phyloP scores from a whole-genome alignment of 2,329 filamentous ascomycete species.

The Mycosphaerella sp. region DNA sequence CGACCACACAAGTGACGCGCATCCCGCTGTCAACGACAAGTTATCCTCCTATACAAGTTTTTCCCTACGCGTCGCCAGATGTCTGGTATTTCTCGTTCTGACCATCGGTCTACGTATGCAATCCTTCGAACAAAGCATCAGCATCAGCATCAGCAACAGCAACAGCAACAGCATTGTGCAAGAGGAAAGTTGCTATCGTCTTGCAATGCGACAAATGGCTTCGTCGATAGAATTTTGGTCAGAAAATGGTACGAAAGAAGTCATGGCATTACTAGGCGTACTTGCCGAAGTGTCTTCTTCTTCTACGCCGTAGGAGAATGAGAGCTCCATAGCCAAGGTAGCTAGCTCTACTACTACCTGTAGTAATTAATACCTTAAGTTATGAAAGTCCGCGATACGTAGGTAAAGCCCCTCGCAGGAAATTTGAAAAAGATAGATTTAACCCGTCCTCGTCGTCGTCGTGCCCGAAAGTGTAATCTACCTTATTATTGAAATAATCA shows the following conservation, averaged over 20 bases:
- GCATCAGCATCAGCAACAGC: too few species aligned
- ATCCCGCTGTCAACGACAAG: slow-evolving; percentile 3
- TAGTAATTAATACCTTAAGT: too few species aligned
- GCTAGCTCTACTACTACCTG: too few species aligned
- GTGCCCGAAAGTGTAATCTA: too few species aligned
- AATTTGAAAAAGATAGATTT: too few species aligned
- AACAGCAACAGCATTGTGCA: too few species aligned
- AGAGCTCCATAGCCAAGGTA: too few species aligned
- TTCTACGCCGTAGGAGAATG: background rate
- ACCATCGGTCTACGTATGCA: slow-evolving; percentile 10
- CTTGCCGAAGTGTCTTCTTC: slow-evolving; percentile 1
- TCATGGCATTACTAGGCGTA: background rate
- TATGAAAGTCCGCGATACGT: too few species aligned
- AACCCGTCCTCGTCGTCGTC: too few species aligned
- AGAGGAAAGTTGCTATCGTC: slow-evolving; percentile 7
- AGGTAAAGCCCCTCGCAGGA: too few species aligned
- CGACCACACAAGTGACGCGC: background rate
- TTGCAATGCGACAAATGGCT: slow-evolving; percentile 12
- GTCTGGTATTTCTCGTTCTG: slow-evolving; percentile 11
- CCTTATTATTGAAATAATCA: too few species aligned
- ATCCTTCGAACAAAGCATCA: background rate
- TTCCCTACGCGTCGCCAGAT: slow-evolving; percentile 11
- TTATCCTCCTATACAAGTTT: slow-evolving; percentile 11
- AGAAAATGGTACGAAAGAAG: slow-evolving; percentile 10
- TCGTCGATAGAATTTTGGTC: slow-evolving; percentile 9